Base-by-base conservation (phyloP, 352 stramenopile species). In the Phytophthora cactorum region DNA sequence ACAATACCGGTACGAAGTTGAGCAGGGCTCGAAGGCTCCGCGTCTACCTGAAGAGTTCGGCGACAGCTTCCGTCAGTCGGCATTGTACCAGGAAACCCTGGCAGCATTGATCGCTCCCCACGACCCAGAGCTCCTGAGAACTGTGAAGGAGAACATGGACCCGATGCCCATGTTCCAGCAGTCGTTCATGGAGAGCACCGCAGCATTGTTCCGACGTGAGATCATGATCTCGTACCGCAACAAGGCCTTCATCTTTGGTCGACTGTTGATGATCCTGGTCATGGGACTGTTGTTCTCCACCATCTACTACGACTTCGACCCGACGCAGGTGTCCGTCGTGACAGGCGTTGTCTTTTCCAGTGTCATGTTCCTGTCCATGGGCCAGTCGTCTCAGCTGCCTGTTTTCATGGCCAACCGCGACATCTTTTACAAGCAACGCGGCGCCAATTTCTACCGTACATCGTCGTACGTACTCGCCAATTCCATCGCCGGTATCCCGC, bases 391-490 rank as follows among this genome's bases (percentile, higher is more conserved):
- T 3, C 75, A 90, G 56, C 43, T 97, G 12, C 78, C 88, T 3
- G 81, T 79, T 25, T 87, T 95, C 45, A 87, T 95, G 53, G 76
- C 82, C 0, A 68, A 75, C 31, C 53, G 53, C 27, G 62, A 56
- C 50, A 64, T 34, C 70, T 96, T 91, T 66, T 94, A 95, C 77
- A 94, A 93, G 65, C 89, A 96, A 32, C 72, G 75, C 3, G 82
- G 81, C 28, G 68, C 74, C 10, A 90, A 92, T 61, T 95, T 96
- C 62, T 89, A 88, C 54, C 79, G 82, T 2, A 63, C 88, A 17
- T 80, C 77, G 9, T 75, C 79, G 29, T 97, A 94, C 59, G 75
- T 92, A 22, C 41, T 92, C 25, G 78, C 69, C 0, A 22, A 58
- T 17, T 52, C 56, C 12, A 17, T 78, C 12, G 53, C 68, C 15